These are phyloP conservation scores for Ophiorrhiza pumila DNA, from an alignment of 257 asterid species.

Conservation along the genomic window DNA sequence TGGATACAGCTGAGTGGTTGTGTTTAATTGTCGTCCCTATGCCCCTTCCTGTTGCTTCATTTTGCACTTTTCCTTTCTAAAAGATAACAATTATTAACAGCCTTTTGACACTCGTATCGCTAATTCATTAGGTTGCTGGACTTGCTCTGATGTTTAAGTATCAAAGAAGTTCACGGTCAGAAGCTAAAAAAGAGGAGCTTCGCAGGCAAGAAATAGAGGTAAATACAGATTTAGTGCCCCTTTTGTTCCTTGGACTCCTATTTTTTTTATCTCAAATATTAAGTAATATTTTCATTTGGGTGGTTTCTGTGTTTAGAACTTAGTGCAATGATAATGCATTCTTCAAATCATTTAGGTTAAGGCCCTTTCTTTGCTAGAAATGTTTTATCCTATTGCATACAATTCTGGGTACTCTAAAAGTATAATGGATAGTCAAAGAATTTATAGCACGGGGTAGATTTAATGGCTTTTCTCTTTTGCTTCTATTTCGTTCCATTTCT, in stretches of 20 bases:
- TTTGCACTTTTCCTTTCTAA: neutral
- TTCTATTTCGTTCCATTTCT: neutral
- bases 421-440: neutral
- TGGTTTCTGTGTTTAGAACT: neutral
- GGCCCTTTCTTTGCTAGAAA: neutral
- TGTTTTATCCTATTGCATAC: neutral
- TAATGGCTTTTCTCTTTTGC: neutral
- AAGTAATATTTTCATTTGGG: neutral
- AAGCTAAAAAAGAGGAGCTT: slow-evolving; percentile 86
- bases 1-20: neutral
- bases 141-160: slow-evolving; percentile 78
- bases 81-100: neutral
- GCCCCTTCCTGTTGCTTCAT: neutral
- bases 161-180: slow-evolving; percentile 88
- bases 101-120: slow-evolving; percentile 9
- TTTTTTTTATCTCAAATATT: neutral
- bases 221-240: slow-evolving; percentile 7
- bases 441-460: neutral
- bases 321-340: slow-evolving; percentile 1
- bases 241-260: neutral
- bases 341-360: neutral
- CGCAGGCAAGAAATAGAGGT: slow-evolving; percentile 83
- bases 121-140: slow-evolving; percentile 63
- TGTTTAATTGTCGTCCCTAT: neutral
- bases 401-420: neutral